Conservation (phyloP, 306 rosid genomes). For the Astragalus membranaceus region DNA sequence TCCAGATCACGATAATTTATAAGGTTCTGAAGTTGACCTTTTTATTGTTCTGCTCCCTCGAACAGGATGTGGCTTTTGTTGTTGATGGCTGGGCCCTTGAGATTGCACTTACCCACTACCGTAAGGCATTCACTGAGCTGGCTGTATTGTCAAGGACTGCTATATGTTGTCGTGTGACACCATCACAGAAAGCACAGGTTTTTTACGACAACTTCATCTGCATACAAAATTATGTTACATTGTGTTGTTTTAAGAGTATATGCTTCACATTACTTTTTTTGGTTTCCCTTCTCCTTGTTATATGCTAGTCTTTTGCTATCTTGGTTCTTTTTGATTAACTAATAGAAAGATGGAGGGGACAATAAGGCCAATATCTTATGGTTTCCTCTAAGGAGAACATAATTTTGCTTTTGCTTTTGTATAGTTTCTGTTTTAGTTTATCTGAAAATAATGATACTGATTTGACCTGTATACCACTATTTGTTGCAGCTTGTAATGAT, state of each 20-base stretch:
- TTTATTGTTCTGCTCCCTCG: slow-evolving; percentile 2
- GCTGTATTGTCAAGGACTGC: slow-evolving; percentile 98
- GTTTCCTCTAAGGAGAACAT: slow-evolving; percentile 2
- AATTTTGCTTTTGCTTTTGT: slow-evolving; percentile 2
- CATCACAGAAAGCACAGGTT: slow-evolving; percentile 99
- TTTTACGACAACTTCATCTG: slow-evolving; percentile 1
- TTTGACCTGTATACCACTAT: slow-evolving; percentile 19
- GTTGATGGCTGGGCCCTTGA: slow-evolving; percentile 99
- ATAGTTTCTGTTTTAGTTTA: slow-evolving; percentile 9
- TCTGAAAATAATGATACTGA: slow-evolving; percentile 1
- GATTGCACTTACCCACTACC: slow-evolving; percentile 78
- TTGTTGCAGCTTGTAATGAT: slow-evolving; percentile 89
- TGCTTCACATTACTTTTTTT: neutral
- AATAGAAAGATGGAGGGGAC: neutral
- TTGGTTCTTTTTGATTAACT: slow-evolving; percentile 6
- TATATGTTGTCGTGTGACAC: slow-evolving; percentile 97
- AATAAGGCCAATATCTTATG: neutral
- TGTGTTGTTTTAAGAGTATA: slow-evolving; percentile 12
- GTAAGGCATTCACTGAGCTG: slow-evolving; percentile 85
- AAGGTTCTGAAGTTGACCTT: slow-evolving; percentile 9
- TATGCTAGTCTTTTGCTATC: neutral
- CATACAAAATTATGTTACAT: neutral
- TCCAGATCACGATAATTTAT: neutral
- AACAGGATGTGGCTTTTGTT: slow-evolving; percentile 90
- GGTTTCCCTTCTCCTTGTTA: slow-evolving; percentile 11